Evolutionary conservation across 2,329 filamentous ascomycete genomes (phyloP).

Genomic region (Fulvia fulva): DNA sequence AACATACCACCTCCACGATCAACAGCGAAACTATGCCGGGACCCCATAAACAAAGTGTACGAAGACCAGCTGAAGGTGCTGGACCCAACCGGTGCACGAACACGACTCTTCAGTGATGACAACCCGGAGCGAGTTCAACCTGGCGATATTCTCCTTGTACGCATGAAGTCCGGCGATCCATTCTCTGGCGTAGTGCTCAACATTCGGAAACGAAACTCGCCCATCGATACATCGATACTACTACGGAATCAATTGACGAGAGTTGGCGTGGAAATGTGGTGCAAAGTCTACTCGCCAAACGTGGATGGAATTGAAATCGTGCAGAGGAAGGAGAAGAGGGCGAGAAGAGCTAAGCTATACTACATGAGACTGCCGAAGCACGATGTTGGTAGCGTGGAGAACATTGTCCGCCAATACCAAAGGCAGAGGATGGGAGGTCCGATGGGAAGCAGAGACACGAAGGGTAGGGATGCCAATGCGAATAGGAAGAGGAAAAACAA

Average conservation of each 20-base stretch:
- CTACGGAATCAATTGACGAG: conserved; percentile 82
- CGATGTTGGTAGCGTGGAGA: conserved; percentile 81
- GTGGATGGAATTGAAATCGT: conserved; percentile 91
- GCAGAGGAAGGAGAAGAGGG: conserved; percentile 77
- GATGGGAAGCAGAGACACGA: conserved; percentile 23
- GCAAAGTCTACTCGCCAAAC: conserved; percentile 88
- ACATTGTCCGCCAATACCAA: conserved; percentile 66
- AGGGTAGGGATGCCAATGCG: conserved; percentile 29
- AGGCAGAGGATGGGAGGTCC: conserved; percentile 46
- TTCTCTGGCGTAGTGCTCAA: conserved; percentile 86
- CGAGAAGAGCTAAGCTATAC: conserved; percentile 79
- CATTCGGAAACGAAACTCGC: conserved; percentile 68
- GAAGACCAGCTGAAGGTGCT: conserved; percentile 66
- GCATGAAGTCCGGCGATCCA: conserved; percentile 77
- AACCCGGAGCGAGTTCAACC: conserved; percentile 76
- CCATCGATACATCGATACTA: conserved; percentile 82
- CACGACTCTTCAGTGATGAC: conserved; percentile 70
- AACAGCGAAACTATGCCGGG: conserved; percentile 53
- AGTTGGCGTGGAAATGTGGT: conserved; percentile 94
- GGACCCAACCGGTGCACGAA: conserved; percentile 80
- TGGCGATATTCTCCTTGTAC: conserved; percentile 89
- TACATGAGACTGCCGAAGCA: conserved; percentile 88
- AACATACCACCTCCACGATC: conserved; percentile 51
- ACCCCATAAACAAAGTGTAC: conserved; percentile 67
- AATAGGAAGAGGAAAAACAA: conserved; percentile 33